Evolutionary conservation across 2,329 filamentous ascomycete genomes (phyloP).

Genomic region (Fusarium vanettenii): DNA sequence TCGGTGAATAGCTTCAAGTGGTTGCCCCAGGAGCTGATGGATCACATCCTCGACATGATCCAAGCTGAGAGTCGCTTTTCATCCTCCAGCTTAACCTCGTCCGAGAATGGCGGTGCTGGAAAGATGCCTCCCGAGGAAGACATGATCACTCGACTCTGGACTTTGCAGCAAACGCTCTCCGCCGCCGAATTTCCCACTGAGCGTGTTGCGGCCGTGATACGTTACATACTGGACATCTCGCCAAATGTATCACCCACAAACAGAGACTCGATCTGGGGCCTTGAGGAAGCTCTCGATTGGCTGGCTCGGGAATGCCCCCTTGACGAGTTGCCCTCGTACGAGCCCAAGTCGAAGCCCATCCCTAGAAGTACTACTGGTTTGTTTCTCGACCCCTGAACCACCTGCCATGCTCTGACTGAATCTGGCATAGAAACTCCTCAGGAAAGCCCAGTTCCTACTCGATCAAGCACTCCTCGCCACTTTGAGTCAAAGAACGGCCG

Average conservation of each 20-base stretch:
- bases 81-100: constrained; percentile 58
- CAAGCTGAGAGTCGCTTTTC: constrained; percentile 72
- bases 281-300: constrained; percentile 92
- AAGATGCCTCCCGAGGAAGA: constrained; percentile 80
- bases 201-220: constrained; percentile 72
- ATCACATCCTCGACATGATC: constrained; percentile 80
- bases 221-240: constrained; percentile 74
- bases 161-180: constrained; percentile 77
- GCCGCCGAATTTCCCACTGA: constrained; percentile 75
- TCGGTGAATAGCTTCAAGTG: constrained; percentile 79
- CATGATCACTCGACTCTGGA: constrained; percentile 84
- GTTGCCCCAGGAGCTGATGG: constrained; percentile 82
- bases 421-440: constrained; percentile 56
- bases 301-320: constrained; percentile 80
- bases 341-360: constrained; percentile 53
- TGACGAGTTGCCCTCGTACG: constrained; percentile 79
- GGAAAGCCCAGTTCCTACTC: constrained; percentile 63
- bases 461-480: constrained; percentile 61
- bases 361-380: constrained; percentile 52
- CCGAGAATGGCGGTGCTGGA: constrained; percentile 57
- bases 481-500: constrained; percentile 39
- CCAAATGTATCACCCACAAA: constrained; percentile 66
- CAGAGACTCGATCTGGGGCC: constrained; percentile 81
- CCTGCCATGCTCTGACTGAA: constrained; percentile 17
- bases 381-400: not conserved